Conservation (phyloP, 2,329 filamentous ascomycete genomes). For the Pestalotiopsis sp. region DNA sequence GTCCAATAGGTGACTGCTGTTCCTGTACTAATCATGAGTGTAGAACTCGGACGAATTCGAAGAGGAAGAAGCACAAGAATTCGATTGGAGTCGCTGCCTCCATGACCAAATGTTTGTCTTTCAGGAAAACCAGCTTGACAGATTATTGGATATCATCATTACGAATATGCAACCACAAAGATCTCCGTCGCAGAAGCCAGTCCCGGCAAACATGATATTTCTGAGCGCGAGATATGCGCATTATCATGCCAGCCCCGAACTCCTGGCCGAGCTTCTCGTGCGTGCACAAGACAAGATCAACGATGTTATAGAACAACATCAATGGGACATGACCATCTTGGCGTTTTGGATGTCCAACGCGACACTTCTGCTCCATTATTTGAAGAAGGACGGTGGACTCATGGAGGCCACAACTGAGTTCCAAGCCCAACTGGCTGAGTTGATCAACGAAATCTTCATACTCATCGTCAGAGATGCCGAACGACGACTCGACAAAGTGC, state of each 20-base stretch:
- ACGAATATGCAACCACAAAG: conserved; percentile 97
- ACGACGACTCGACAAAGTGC: conserved; percentile 90
- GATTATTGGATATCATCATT: conserved; percentile 93
- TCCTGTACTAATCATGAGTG: conserved; percentile 20
- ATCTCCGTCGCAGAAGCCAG: conserved; percentile 95
- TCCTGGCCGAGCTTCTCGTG: conserved; percentile 78
- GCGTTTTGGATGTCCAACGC: conserved; percentile 99
- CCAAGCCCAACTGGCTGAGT: conserved; percentile 88
- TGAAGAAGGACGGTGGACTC: conserved; percentile 89
- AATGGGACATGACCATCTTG: conserved; percentile 99
- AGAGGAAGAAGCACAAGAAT: conserved; percentile 86
- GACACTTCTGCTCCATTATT: conserved; percentile 90
- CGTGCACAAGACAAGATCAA: conserved; percentile 96
- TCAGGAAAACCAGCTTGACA: conserved; percentile 88
- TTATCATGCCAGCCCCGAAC: conserved; percentile 87
- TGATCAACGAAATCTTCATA: conserved; percentile 98
- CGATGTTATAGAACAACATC: conserved; percentile 89
- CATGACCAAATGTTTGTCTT: conserved; percentile 99
- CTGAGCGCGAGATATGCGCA: conserved; percentile 94
- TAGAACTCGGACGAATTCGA: conserved; percentile 74
- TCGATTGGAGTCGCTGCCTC: conserved; percentile 91
- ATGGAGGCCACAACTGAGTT: conserved; percentile 83
- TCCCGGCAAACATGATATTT: conserved; percentile 96
- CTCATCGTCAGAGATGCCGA: conserved; percentile 96
- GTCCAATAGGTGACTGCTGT: conserved; percentile 22